Conservation (phyloP, 352 stramenopile genomes). For the Globisporangium spinosum region DNA sequence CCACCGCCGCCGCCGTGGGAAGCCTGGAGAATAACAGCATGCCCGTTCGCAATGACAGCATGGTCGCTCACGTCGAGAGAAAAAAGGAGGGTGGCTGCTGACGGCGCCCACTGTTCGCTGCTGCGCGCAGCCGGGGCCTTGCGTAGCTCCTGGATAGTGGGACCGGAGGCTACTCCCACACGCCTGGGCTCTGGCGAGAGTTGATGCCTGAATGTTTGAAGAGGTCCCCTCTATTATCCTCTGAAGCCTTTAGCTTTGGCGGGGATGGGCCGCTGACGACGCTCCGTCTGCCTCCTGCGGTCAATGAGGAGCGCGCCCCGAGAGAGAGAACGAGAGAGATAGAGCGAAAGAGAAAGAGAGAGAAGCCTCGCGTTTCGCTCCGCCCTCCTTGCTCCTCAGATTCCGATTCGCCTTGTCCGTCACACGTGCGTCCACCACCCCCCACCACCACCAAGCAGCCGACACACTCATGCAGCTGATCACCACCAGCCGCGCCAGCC, state of each 20-base stretch:
- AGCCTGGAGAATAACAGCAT: too few species aligned
- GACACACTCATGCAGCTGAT: slow-evolving; percentile 13
- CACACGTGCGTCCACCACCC: not conserved
- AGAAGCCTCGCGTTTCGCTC: not conserved
- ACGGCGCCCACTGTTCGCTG: not conserved
- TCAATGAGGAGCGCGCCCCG: not conserved
- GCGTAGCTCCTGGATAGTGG: not conserved
- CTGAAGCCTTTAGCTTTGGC: not conserved
- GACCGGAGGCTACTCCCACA: not conserved
- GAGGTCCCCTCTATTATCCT: not conserved
- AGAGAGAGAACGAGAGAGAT: not conserved
- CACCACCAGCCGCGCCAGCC: not conserved
- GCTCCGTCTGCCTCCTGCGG: not conserved
- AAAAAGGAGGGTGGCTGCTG: not conserved
- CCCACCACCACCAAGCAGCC: not conserved
- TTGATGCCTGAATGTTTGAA: not conserved
- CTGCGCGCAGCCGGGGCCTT: not conserved
- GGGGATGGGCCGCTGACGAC: not conserved
- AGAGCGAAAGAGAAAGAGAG: not conserved
- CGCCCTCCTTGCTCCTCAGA: slow-evolving; percentile 4
- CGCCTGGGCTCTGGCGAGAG: not conserved
- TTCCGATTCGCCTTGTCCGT: slow-evolving; percentile 10
- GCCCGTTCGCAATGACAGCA: not conserved
- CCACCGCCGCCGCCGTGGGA: not conserved
- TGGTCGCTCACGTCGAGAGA: not conserved